Evolutionary conservation across 192 early-diverging fungal genomes (phyloP).

Genomic region (Cladochytrium replicatum): DNA sequence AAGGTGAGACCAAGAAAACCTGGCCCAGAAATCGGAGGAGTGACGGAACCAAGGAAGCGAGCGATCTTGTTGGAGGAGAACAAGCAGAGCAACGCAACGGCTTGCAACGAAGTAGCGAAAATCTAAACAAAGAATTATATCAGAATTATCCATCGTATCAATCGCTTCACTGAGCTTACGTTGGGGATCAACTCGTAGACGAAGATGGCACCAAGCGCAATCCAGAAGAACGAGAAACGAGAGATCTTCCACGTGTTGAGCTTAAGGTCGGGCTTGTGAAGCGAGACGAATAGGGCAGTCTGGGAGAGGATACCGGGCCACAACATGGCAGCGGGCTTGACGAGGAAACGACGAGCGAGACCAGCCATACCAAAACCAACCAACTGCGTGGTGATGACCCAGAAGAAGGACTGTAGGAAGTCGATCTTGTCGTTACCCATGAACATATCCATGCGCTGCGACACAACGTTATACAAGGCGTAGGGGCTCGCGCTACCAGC

Average conservation of each 20-base stretch:
- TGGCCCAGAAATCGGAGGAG: conserved; percentile 8
- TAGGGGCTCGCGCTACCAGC: no score
- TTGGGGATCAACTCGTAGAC: conserved; percentile 16
- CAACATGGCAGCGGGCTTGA: conserved; percentile 73
- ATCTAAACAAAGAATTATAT: conserved; percentile 8
- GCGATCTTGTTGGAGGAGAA: not conserved
- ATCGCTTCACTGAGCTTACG: no score
- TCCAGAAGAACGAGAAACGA: conserved; percentile 19
- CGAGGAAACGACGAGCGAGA: conserved; percentile 65
- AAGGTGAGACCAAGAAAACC: conserved; percentile 19
- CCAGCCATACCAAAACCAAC: conserved; percentile 64
- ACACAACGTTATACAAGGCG: no score
- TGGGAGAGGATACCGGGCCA: conserved; percentile 75
- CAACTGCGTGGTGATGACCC: conserved; percentile 57
- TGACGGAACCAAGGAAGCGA: no score
- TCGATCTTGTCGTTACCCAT: conserved; percentile 12
- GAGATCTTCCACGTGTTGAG: conserved; percentile 12
- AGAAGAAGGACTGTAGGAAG: conserved; percentile 19
- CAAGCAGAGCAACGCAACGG: conserved; percentile 16
- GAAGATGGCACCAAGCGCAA: conserved; percentile 9
- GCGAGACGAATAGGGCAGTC: conserved; percentile 67
- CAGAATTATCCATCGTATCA: conserved; percentile 2
- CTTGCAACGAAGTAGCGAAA: conserved; percentile 6
- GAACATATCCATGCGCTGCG: no score
- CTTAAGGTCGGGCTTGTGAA: conserved; percentile 46